Base-by-base conservation (phyloP, 1,139 yeast genomes). In the Wickerhamomyces sp. region DNA sequence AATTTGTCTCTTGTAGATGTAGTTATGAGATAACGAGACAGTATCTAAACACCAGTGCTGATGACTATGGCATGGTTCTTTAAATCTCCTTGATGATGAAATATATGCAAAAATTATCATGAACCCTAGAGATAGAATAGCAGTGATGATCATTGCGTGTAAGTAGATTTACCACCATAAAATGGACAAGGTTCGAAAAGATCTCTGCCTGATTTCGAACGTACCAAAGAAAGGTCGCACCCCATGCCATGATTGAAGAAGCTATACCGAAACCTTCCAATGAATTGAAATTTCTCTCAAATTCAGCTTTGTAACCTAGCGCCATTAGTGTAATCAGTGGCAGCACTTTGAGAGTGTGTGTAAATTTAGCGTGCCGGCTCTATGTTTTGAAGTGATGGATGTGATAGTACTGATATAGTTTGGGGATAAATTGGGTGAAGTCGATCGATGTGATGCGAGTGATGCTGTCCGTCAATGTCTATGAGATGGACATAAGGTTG, bases 121-220 rank as follows among this genome's bases (percentile, higher is more conserved):
- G 44, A 67, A 72, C 4, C 40, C 36, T 36, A 61, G 59, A 44
- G 59, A 68, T 7, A 47, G 28, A 23, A 62, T 57, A 3, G 68
- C 56, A 30, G 51, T 45, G 61, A 64, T 58, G 18, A 67, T 68
- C 22, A 69, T 52, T 10, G 68, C 44, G 7, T 64, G 65, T 4
- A 80, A 72, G 41, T 65, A 52, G 16, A 57, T 40, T 6, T 56
- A 22, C 88, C 88, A 41, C 77, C 60, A 53, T 74, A 72, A 50
- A 80, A 80, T n/a, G 74, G 72, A 9, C 88, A 88, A 0, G 84
- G 85, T n/a, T 57, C 62, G 52, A 78, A 78, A 33, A 65, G 58
- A 26, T 64, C 58, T 36, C 57, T 61, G 33, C 72, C 74, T 16
- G 48, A 54, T 12, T 69, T 59, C 32, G 70, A 52, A 40, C 74